Percentiles rank a stretch among this genome's conserved stretches.
Conservation (phyloP, 83 land plant species). For the Diphasiastrum complanatum region DNA sequence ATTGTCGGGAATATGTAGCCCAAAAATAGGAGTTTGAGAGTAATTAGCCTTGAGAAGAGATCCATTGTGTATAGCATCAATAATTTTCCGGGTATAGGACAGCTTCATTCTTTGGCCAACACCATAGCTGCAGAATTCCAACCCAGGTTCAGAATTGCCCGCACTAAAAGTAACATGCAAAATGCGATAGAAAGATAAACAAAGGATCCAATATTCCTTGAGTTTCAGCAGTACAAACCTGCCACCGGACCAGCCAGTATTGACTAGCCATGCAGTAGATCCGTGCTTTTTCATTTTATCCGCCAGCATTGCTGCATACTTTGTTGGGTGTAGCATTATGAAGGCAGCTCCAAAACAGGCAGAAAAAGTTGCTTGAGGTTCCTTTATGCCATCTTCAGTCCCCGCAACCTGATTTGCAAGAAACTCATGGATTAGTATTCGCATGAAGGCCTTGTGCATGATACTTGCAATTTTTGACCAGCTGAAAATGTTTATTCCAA, state of each 20-base stretch:
- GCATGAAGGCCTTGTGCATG: too few species aligned
- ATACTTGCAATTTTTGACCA: too few species aligned
- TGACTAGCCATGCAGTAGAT: conserved; percentile 27
- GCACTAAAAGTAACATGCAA: too few species aligned
- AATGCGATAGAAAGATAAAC: too few species aligned
- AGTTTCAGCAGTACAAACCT: too few species aligned
- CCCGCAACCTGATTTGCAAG: conserved; percentile 18
- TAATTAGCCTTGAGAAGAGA: conserved; percentile 20
- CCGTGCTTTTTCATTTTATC: conserved; percentile 32
- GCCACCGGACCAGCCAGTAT: conserved; percentile 31
- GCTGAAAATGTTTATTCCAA: too few species aligned
- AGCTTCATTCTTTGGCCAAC: conserved; percentile 30
- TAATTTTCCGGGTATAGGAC: conserved; percentile 24
- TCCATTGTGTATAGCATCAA: conserved; percentile 30
- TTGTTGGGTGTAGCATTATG: conserved; percentile 32
- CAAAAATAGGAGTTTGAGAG: conserved; percentile 20
- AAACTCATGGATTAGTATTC: not conserved
- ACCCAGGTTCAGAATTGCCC: not conserved
- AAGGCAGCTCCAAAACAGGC: conserved; percentile 33
- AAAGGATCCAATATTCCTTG: too few species aligned
- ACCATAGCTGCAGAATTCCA: conserved; percentile 22
- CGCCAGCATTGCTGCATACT: conserved; percentile 31
- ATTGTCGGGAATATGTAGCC: conserved; percentile 17
- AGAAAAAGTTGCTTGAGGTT: conserved; percentile 25
- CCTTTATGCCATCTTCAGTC: conserved; percentile 26